Conservation (phyloP, 768 basidiomycete genomes). For the Sporobolomyces pararoseus region DNA sequence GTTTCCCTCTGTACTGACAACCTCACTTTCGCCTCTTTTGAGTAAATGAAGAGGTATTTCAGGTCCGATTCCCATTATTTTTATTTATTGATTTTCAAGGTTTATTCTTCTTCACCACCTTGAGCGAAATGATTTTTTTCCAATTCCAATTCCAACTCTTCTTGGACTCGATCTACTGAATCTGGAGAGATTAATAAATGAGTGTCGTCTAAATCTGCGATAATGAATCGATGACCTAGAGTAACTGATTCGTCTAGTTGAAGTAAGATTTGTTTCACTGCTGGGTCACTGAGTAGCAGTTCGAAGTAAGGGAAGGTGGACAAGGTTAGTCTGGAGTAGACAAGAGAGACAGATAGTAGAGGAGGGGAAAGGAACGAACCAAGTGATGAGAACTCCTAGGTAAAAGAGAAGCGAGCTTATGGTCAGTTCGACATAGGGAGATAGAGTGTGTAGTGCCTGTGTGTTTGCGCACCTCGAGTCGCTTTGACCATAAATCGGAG, state of each 20-base stretch:
- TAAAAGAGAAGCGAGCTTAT: neutral
- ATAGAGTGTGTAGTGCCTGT: neutral
- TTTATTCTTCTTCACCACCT: slow-evolving; percentile 3
- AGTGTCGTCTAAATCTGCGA: slow-evolving; percentile 79
- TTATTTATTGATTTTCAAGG: too few species aligned
- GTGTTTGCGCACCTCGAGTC: slow-evolving; percentile 24
- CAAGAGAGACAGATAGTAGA: neutral
- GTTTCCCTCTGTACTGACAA: neutral
- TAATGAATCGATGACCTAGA: slow-evolving; percentile 60
- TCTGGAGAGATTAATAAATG: slow-evolving; percentile 80
- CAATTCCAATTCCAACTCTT: slow-evolving; percentile 29
- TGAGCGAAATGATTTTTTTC: slow-evolving; percentile 35
- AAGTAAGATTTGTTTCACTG: slow-evolving; percentile 81
- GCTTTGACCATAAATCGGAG: slow-evolving; percentile 37
- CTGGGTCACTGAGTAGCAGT: slow-evolving; percentile 62
- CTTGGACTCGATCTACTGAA: slow-evolving; percentile 64
- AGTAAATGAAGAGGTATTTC: slow-evolving; percentile 57
- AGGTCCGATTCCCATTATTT: slow-evolving; percentile 55
- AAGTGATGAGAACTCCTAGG: slow-evolving; percentile 40
- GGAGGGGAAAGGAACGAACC: slow-evolving; percentile 15
- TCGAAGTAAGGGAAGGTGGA: neutral
- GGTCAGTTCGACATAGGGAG: rapidly evolving
- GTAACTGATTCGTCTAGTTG: slow-evolving; percentile 62
- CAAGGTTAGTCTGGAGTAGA: too few species aligned
- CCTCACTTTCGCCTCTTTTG: neutral